Evolutionary conservation across 768 basidiomycete species (phyloP), one percentile per base, ranked within the genome.

Genomic region (Podaxis mareebaensis): DNA sequence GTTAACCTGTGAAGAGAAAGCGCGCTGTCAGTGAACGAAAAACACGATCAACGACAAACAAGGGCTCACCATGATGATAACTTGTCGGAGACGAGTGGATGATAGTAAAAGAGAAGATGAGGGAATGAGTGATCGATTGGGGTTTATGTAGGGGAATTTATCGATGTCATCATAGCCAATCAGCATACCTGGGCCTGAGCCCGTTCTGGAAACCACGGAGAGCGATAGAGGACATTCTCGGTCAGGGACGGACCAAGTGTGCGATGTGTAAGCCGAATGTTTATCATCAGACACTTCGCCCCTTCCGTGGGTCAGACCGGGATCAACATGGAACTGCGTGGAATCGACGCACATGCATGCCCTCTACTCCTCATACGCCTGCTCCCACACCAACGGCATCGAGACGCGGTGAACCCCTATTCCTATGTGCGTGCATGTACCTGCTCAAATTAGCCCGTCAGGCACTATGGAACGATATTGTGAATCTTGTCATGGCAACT

Each of bases 1-100:
- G 80, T 93, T 91, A 80, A 94, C 89, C 79, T 82, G 38, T 20
- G 66, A 48, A 10, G 39, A 24, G 39, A 28, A 4, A 10, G 3
- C 30, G 39, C 15, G 20, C 30, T 13, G 48, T 52, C 6, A 38
- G 22, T 3, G 17, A 36, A 49, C 12, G 57, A 6, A 10, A 4
- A 54, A 54, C 15, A 22, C 4, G 17, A 54, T 12, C 48, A 26
- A 24, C 6, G 20, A 49, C 7, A 39, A n/a, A 52, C 40, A 38
- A 38, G 38, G 17, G 65, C 71, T 17, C 22, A 72, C 73, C 73
- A 74, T 74, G 42, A 40, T 66, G 69, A 65, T 49, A 36, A 13
- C n/a, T 55, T 42, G 66, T 66, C 20, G 42, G 20, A 20, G 42
- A 46, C 62, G 33, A 24, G 55, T 61, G 54, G 17, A 40, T 38